Conservation (phyloP, 179 eudicot species). For the Beta corolliflora region DNA sequence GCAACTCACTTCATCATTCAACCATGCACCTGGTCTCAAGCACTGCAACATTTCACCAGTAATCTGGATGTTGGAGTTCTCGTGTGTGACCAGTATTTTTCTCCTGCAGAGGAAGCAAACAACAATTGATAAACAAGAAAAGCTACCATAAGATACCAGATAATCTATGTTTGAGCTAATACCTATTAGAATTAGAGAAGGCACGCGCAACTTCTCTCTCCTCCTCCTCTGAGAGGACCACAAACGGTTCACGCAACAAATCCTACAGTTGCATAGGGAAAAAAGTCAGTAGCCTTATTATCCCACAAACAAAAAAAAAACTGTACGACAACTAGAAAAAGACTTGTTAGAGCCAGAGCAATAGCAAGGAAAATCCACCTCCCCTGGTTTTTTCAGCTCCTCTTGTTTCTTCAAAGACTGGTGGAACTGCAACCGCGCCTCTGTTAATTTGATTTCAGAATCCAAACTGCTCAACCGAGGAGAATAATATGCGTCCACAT, state of each 20-base stretch:
- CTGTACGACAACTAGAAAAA: neutral
- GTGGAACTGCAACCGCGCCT: conserved; percentile 24
- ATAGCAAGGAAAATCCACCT: conserved; percentile 25
- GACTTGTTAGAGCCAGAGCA: neutral
- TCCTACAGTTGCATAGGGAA: conserved; percentile 24
- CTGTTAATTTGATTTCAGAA: conserved; percentile 39
- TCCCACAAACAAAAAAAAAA: conserved; percentile 1
- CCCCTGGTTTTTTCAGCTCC: conserved; percentile 26
- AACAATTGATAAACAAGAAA: conserved; percentile 14
- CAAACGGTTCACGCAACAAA: conserved; percentile 47
- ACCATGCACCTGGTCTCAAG: conserved; percentile 78
- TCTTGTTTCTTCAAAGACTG: conserved; percentile 38
- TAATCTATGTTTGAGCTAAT: conserved; percentile 25
- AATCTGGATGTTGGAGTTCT: conserved; percentile 79
- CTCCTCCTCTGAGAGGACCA: conserved; percentile 71
- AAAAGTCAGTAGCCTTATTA: conserved; percentile 27
- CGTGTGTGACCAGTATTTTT: conserved; percentile 68
- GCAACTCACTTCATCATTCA: conserved; percentile 81
- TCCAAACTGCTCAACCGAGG: conserved; percentile 33
- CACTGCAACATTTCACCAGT: conserved; percentile 75
- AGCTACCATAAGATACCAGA: conserved; percentile 7
- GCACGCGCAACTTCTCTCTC: conserved; percentile 59
- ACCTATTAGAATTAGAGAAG: conserved; percentile 52
- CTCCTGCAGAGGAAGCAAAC: conserved; percentile 43
- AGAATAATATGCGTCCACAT: conserved; percentile 35